Conservation (phyloP, 768 basidiomycete genomes). For the Suillus tomentosus region DNA sequence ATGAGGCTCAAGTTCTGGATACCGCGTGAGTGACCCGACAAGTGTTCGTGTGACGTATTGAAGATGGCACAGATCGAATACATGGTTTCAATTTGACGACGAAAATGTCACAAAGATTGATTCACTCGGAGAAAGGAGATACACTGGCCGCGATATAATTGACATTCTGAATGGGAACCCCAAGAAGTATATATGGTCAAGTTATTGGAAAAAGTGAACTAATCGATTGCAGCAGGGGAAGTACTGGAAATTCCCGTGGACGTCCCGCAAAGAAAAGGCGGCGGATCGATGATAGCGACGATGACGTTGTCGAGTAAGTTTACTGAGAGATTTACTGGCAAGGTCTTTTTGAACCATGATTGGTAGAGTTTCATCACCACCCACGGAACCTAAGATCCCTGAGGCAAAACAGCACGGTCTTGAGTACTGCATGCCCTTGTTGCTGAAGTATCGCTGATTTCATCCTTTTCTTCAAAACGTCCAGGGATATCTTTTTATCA, state of each 20-base stretch:
- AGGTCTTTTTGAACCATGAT: slow-evolving; percentile 11
- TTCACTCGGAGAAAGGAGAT: slow-evolving; percentile 49
- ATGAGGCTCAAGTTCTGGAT: slow-evolving; percentile 85
- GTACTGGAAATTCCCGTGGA: slow-evolving; percentile 36
- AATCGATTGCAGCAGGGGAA: slow-evolving; percentile 21
- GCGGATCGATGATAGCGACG: slow-evolving; percentile 61
- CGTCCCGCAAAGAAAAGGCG: slow-evolving; percentile 52
- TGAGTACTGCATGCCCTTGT: slow-evolving; percentile 50
- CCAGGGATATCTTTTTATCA: slow-evolving; percentile 58
- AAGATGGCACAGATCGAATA: slow-evolving; percentile 46
- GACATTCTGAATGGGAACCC: slow-evolving; percentile 29
- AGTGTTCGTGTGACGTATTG: slow-evolving; percentile 13
- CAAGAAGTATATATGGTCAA: slow-evolving; percentile 33
- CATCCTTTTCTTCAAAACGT: slow-evolving; percentile 19
- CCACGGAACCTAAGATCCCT: slow-evolving; percentile 24
- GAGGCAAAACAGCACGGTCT: slow-evolving; percentile 9
- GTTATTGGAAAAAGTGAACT: neutral
- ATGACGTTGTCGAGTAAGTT: slow-evolving; percentile 42
- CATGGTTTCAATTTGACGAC: slow-evolving; percentile 95
- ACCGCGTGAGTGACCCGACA: slow-evolving; percentile 46
- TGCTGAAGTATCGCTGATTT: slow-evolving; percentile 44
- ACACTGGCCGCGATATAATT: slow-evolving; percentile 30
- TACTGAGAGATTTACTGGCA: slow-evolving; percentile 18
- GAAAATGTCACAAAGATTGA: slow-evolving; percentile 73
- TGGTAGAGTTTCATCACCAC: slow-evolving; percentile 21